These are phyloP conservation scores for Streptanthus diversifolius DNA, from an alignment of 345 rosid species.

Conservation along the genomic window DNA sequence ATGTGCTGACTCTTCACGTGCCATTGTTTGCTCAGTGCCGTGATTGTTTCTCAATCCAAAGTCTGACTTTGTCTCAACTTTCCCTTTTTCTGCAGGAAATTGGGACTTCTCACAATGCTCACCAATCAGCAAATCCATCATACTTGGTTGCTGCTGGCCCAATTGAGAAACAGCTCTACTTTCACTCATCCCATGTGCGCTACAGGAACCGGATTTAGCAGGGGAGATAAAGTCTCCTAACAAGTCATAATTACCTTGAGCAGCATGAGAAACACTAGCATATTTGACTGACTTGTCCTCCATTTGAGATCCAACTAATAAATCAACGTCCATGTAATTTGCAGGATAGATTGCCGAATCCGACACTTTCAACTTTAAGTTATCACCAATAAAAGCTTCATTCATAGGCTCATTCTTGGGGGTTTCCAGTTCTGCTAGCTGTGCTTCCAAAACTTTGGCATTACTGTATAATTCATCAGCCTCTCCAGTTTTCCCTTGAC, in stretches of 20 bases:
- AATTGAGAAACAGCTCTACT: conserved; percentile 29
- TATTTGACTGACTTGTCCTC: background rate
- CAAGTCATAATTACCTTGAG: conserved; percentile 22
- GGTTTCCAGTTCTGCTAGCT: conserved; percentile 50
- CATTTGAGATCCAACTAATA: conserved; percentile 24
- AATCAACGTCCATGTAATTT: conserved; percentile 29
- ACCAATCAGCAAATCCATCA: conserved; percentile 50
- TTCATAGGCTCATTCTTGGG: conserved; percentile 24
- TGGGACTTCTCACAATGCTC: conserved; percentile 32
- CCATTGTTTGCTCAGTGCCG: conserved; percentile 11
- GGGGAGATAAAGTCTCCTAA: conserved; percentile 33
- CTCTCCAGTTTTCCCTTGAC: conserved; percentile 52
- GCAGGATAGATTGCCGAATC: conserved; percentile 2
- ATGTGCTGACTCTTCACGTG: conserved; percentile 22
- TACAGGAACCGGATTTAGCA: conserved; percentile 27
- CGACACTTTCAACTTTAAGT: conserved; percentile 15
- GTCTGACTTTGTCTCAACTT: conserved; percentile 28
- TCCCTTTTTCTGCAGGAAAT: conserved; percentile 32
- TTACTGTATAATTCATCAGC: conserved; percentile 49
- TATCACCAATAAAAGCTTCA: conserved; percentile 23
- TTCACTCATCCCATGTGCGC: conserved; percentile 10
- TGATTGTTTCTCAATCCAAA: conserved; percentile 9
- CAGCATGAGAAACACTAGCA: conserved; percentile 14
- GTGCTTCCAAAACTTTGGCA: conserved; percentile 47
- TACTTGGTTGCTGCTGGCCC: conserved; percentile 25